A percentile compares a stretch with the other conserved stretches of the same genome.
Conservation (phyloP, 208 protist genomes). For the Phytomonas sp. region DNA sequence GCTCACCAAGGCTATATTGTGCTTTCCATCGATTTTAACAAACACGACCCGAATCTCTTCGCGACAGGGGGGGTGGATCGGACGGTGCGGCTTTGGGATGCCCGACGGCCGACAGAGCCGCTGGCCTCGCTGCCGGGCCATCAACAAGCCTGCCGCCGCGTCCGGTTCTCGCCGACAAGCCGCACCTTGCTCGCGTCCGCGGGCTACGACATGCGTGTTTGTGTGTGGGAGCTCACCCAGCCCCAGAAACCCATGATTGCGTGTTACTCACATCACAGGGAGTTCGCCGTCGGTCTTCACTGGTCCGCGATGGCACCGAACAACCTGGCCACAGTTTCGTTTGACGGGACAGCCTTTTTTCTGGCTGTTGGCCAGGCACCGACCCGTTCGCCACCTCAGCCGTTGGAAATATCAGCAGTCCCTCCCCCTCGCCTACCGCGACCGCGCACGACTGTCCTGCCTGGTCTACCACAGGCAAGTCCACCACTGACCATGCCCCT, state of each 20-base stretch:
- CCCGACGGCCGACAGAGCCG: slow-evolving; percentile 59
- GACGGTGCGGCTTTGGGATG: slow-evolving; percentile 81
- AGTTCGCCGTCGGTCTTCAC: slow-evolving; percentile 86
- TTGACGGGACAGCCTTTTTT: slow-evolving; percentile 72
- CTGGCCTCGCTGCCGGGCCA: slow-evolving; percentile 75
- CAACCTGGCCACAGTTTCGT: slow-evolving; percentile 52
- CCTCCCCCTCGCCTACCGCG: slow-evolving; percentile 61
- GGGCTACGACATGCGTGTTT: slow-evolving; percentile 87
- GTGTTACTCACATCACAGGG: slow-evolving; percentile 83
- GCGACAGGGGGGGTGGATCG: slow-evolving; percentile 82
- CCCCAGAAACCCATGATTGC: slow-evolving; percentile 65
- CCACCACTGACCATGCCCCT: slow-evolving; percentile 33
- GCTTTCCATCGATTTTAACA: slow-evolving; percentile 88
- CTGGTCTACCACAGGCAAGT: slow-evolving; percentile 41
- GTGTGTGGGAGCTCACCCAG: slow-evolving; percentile 79
- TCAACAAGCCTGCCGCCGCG: slow-evolving; percentile 81
- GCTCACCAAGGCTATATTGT: slow-evolving; percentile 82
- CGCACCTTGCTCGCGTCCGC: slow-evolving; percentile 63
- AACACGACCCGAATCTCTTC: slow-evolving; percentile 83
- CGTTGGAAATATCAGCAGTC: slow-evolving; percentile 48
- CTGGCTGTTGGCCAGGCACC: slow-evolving; percentile 45
- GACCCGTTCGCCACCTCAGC: slow-evolving; percentile 34
- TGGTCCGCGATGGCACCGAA: slow-evolving; percentile 70
- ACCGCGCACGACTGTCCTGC: slow-evolving; percentile 51
- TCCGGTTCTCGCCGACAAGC: slow-evolving; percentile 71